Conservation (phyloP, 2,329 filamentous ascomycete genomes). For the Trichothecium sympodiale region DNA sequence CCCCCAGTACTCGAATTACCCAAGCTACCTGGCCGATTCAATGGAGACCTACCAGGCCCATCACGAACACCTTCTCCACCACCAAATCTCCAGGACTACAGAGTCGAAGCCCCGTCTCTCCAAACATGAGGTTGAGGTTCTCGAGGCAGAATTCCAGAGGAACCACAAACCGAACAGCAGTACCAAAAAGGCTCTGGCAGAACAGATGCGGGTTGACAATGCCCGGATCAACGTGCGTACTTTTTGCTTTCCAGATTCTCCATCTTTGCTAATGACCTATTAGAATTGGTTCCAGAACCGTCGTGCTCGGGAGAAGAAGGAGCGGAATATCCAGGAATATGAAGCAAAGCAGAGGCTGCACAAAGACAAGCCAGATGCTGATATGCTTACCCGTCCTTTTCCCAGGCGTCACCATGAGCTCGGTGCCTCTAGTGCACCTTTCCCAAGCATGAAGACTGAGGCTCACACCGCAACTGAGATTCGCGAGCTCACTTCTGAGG, state of each 20-base stretch:
- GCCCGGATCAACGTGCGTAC: constrained; percentile 45
- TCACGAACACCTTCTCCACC: constrained; percentile 23
- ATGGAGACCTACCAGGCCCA: constrained; percentile 24
- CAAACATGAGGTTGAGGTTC: constrained; percentile 46
- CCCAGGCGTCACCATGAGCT: constrained; percentile 21
- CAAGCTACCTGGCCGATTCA: constrained; percentile 24
- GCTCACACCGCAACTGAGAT: constrained; percentile 5
- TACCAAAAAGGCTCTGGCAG: constrained; percentile 48
- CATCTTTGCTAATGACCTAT: not conserved
- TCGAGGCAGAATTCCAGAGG: constrained; percentile 51
- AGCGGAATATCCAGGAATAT: constrained; percentile 38
- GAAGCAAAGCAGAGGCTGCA: constrained; percentile 25
- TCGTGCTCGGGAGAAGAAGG: constrained; percentile 53
- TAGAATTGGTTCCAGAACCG: constrained; percentile 63
- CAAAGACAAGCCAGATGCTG: constrained; percentile 18
- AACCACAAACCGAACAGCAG: constrained; percentile 55
- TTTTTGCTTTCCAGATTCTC: too few species aligned
- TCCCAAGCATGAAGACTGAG: constrained; percentile 14
- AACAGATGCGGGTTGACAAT: constrained; percentile 51
- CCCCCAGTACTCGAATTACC: constrained; percentile 20
- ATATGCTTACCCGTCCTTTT: constrained; percentile 14
- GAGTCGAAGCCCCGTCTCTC: constrained; percentile 43
- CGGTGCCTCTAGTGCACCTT: constrained; percentile 29
- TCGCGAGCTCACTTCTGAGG: too few species aligned
- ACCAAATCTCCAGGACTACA: constrained; percentile 27